Evolutionary conservation across 441 rosid genomes (phyloP).

Genomic region (Erodium trifolium): DNA sequence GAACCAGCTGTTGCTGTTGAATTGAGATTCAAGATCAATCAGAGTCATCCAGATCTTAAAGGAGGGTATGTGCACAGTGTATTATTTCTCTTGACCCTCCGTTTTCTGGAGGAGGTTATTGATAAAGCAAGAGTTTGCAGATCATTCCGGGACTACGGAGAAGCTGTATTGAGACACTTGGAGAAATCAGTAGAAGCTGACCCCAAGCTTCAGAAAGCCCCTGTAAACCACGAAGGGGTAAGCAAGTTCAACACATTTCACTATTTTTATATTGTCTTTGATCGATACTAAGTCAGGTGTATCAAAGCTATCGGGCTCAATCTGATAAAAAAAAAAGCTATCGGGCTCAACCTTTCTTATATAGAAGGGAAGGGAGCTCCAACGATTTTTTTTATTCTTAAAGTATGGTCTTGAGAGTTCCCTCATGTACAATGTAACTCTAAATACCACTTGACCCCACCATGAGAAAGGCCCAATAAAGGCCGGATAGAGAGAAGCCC

Average conservation of each 20-base stretch:
- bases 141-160: slow-evolving; percentile 88
- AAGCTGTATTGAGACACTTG: slow-evolving; percentile 69
- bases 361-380: no score
- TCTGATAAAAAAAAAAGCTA: no score
- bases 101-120: slow-evolving; percentile 5
- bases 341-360: no score
- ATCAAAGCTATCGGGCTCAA: no score
- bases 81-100: slow-evolving; percentile 8
- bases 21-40: slow-evolving; percentile 75
- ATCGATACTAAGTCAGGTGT: no score
- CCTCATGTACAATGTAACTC: no score
- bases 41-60: slow-evolving; percentile 76
- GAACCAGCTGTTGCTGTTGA: slow-evolving; percentile 76
- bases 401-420: no score
- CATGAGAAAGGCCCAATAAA: no score
- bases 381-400: no score
- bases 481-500: no score
- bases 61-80: slow-evolving; percentile 55
- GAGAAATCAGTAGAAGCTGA: slow-evolving; percentile 46
- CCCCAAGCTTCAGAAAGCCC: slow-evolving; percentile 67
- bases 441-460: no score
- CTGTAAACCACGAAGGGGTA: slow-evolving; percentile 90
- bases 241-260: slow-evolving; percentile 19
- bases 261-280: background rate
- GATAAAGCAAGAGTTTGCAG: slow-evolving; percentile 32